A percentile compares a stretch with the other conserved stretches of the same genome.
Evolutionary conservation across 2,329 filamentous ascomycete genomes (phyloP).

Genomic region (Colletotrichum gloeosporioides): DNA sequence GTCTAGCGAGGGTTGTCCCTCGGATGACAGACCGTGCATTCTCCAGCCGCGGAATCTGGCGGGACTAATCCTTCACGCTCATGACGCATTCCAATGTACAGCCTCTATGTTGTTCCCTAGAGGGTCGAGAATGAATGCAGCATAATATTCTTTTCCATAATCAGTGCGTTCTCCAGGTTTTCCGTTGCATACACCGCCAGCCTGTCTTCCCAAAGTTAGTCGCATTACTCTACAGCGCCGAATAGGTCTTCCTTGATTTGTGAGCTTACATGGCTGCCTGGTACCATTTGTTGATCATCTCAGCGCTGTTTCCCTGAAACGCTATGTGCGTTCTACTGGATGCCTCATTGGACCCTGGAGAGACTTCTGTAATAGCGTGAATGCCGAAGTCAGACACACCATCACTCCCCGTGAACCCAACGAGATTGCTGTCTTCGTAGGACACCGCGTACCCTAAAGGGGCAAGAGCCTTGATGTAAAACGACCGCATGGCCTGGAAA

Average conservation of each 20-base stretch:
- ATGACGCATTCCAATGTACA: too few species aligned
- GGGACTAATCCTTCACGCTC: too few species aligned
- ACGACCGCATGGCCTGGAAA: neutral
- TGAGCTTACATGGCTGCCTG: neutral
- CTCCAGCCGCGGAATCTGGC: too few species aligned
- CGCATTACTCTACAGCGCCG: too few species aligned
- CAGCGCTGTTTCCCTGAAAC: neutral
- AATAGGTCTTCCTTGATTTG: too few species aligned
- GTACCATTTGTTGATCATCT: neutral
- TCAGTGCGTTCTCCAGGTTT: neutral
- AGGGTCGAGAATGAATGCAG: neutral
- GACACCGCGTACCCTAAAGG: neutral
- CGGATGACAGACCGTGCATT: too few species aligned
- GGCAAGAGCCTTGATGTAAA: neutral
- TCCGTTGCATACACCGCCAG: neutral
- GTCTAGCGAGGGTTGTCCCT: too few species aligned
- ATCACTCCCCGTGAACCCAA: neutral
- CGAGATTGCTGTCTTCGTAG: neutral
- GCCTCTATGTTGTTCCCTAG: neutral
- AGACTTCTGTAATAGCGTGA: neutral
- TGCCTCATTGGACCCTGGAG: too few species aligned
- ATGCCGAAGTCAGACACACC: neutral
- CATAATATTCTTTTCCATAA: neutral
- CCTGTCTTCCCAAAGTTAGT: neutral
- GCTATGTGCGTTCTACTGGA: neutral